Percentiles rank a stretch among this genome's conserved stretches.
Conservation (phyloP, 2,329 filamentous ascomycete species). For the Pseudocercospora pini-densiflorae region DNA sequence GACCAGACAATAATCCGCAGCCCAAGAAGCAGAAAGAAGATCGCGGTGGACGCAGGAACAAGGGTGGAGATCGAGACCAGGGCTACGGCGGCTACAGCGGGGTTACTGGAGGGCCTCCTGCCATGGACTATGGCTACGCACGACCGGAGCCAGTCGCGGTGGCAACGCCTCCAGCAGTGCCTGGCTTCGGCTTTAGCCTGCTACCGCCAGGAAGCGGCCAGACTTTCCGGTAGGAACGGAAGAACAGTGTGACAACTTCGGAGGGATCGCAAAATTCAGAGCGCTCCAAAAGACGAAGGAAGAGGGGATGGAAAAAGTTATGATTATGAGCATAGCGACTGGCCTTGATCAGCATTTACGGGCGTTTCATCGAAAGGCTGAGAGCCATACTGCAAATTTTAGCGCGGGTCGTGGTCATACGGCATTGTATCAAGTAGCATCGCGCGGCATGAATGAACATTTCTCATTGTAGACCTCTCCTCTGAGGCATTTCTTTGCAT, state of each 20-base stretch:
- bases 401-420: not conserved
- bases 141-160: constrained; percentile 45
- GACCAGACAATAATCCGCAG: constrained; percentile 38
- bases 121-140: constrained; percentile 36
- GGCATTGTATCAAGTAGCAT: not conserved
- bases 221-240: constrained; percentile 21
- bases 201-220: constrained; percentile 19
- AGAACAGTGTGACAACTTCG: not conserved
- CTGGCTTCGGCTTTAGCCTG: constrained; percentile 45
- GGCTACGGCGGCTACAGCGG: constrained; percentile 30
- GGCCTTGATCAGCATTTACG: not conserved
- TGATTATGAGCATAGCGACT: constrained; percentile 7
- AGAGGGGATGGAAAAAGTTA: not conserved
- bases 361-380: not conserved
- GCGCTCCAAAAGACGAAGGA: not conserved
- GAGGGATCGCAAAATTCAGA: not conserved
- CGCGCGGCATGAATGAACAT: not conserved
- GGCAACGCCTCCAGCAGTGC: constrained; percentile 46
- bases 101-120: constrained; percentile 26
- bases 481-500: not conserved
- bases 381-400: not conserved
- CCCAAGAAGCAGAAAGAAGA: constrained; percentile 31
- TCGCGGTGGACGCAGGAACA: constrained; percentile 36
- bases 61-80: constrained; percentile 34
- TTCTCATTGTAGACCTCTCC: not conserved